Evolutionary conservation across 208 protist species (phyloP), one percentile per base, ranked within the genome.

Genomic region (Borovskyia barvae): DNA sequence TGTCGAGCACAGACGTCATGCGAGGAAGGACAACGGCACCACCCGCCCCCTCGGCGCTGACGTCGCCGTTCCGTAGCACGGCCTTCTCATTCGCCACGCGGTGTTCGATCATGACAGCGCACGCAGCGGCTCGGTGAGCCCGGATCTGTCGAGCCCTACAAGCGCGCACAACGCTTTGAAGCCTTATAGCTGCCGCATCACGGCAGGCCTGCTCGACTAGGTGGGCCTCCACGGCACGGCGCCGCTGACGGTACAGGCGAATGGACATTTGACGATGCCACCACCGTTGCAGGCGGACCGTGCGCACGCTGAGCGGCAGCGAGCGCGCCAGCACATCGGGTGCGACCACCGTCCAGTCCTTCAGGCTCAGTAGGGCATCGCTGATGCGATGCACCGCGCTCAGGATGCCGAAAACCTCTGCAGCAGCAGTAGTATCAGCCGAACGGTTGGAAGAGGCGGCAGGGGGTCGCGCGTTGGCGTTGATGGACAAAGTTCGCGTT

Each of bases 201-300:
- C 43, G 48, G 0, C 37, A 40, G n/a, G 63, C 43, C 50, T 77
- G 29, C 19, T 17, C 17, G 15, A 15, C 5, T 2, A 61, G 17
- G 32, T 47, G 25, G 8, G 26, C 43, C 35, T 17, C 5, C n/a
- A 45, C 35, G 2, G 26, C 14, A 4, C 2, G 9, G 28, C 59
- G 67, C 2, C 53, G 50, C 25, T 33, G 26, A 32, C 15, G 33
- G 37, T 50, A 32, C 22, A 36, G 50, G 29, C 22, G 32, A 17
- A 33, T 50, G 11, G 55, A 54, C 12, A 58, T 39, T 8, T 40
- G 41, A 30, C 53, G 67, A n/a, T 75, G 66, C 79, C 79, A 86
- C 63, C 53, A 45, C 36, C 30, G 51, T 62, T 86, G 79, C 19
- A 86, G 43, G 22, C 72, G 75, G 36, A 79, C 60, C 2, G 65